These are phyloP conservation scores for Termitomyces sp. DNA, from an alignment of 768 basidiomycete species.

Conservation along the genomic window DNA sequence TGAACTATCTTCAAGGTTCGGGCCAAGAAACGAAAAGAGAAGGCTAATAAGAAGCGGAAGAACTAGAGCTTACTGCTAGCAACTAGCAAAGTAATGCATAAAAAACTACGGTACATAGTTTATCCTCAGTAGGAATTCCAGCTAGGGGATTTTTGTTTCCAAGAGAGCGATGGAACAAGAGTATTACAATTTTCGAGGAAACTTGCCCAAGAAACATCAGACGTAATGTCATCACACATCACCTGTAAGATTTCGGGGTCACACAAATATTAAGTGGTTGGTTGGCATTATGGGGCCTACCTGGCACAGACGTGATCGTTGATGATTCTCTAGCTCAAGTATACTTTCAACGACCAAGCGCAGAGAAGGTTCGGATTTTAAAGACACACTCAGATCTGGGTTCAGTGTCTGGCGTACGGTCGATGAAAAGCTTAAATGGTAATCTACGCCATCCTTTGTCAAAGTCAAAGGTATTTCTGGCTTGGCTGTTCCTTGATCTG, in stretches of 20 bases:
- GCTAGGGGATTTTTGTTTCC: neutral
- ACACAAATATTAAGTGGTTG: neutral
- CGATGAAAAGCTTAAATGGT: slow-evolving; percentile 39
- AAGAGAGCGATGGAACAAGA: slow-evolving; percentile 24
- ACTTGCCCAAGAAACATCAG: slow-evolving; percentile 37
- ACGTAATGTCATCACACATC: slow-evolving; percentile 29
- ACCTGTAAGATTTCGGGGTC: slow-evolving; percentile 30
- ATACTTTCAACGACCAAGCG: slow-evolving; percentile 38
- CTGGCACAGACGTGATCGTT: slow-evolving; percentile 47
- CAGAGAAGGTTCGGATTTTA: slow-evolving; percentile 4
- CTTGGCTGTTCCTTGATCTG: slow-evolving; percentile 22
- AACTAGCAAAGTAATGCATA: neutral
- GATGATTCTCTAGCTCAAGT: slow-evolving; percentile 48
- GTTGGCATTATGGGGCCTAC: slow-evolving; percentile 28
- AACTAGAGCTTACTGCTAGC: slow-evolving; percentile 9
- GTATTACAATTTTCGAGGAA: slow-evolving; percentile 28
- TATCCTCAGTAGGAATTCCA: neutral
- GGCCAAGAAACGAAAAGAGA: slow-evolving; percentile 76
- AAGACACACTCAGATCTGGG: slow-evolving; percentile 5
- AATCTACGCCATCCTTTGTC: slow-evolving; percentile 27
- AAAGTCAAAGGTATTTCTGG: slow-evolving; percentile 45
- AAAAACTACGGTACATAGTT: neutral
- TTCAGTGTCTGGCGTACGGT: slow-evolving; percentile 43
- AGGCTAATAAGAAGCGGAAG: slow-evolving; percentile 58
- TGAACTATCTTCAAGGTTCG: slow-evolving; percentile 48